These are phyloP conservation scores for Chlorella sp. DNA, from an alignment of 139 green algal species.

Conservation along the genomic window DNA sequence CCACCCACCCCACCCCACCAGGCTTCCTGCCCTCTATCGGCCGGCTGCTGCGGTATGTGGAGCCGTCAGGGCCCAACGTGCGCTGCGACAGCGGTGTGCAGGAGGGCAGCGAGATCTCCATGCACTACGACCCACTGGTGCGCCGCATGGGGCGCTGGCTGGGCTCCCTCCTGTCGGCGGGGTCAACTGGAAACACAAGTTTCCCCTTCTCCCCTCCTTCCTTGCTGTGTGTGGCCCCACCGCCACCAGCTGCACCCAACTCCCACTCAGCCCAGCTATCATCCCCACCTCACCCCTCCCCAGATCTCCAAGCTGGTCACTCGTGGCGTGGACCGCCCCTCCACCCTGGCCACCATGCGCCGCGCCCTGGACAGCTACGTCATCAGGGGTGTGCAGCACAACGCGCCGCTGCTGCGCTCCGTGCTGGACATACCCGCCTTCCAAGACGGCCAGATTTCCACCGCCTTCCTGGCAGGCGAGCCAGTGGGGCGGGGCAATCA, in stretches of 20 bases:
- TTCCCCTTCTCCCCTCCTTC: no score
- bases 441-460: slow-evolving; percentile 23
- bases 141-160: background rate
- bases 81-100: slow-evolving; percentile 81
- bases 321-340: slow-evolving; percentile 44
- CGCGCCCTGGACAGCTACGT: slow-evolving; percentile 44
- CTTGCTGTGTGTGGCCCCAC: no score
- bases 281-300: background rate
- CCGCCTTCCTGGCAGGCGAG: slow-evolving; percentile 24
- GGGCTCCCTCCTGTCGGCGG: no score
- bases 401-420: slow-evolving; percentile 38
- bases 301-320: slow-evolving; percentile 57
- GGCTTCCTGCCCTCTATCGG: slow-evolving; percentile 58
- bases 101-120: slow-evolving; percentile 68
- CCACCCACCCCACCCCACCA: background rate
- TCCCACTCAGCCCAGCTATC: no score
- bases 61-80: slow-evolving; percentile 46
- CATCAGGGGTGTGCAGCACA: slow-evolving; percentile 49
- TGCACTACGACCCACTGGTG: slow-evolving; percentile 93
- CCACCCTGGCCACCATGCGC: slow-evolving; percentile 16
- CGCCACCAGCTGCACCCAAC: no score
- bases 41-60: slow-evolving; percentile 61
- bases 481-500: no score
- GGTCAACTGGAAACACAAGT: no score
- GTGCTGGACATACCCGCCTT: slow-evolving; percentile 37